Percentiles rank a stretch among this genome's conserved stretches.
phyloP scores from a whole-genome alignment of 202 grass and related monocot genomes.

The Saccharum hybrid region DNA sequence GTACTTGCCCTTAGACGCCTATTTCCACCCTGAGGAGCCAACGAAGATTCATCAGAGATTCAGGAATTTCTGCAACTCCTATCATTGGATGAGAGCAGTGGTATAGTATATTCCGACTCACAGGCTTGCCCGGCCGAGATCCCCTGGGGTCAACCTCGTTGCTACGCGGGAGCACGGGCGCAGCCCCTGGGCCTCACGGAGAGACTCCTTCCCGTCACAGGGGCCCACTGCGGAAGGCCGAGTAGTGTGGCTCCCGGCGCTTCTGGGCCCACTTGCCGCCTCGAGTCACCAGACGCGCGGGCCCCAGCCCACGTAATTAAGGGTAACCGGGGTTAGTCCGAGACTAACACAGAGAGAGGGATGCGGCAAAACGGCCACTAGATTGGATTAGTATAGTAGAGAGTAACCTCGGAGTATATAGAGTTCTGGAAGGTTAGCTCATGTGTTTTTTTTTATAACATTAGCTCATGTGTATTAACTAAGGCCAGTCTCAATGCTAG shows the following conservation, averaged over 20 bases:
- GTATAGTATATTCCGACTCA: constrained; percentile 2
- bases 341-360: not conserved
- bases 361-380: not conserved
- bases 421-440: constrained; percentile 35
- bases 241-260: constrained; percentile 36
- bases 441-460: no score
- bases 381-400: not conserved
- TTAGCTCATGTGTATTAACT: no score
- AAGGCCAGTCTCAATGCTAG: no score
- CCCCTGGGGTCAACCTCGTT: not conserved
- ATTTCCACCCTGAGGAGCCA: constrained; percentile 14
- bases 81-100: constrained; percentile 2
- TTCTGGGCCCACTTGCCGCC: constrained; percentile 11
- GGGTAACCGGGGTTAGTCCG: not conserved
- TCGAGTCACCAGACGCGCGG: not conserved
- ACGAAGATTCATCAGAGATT: constrained; percentile 32
- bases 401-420: not conserved
- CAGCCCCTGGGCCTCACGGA: constrained; percentile 29
- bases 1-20: no score
- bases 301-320: not conserved
- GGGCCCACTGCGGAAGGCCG: not conserved
- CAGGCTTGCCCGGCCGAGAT: constrained; percentile 25
- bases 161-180: constrained; percentile 45
- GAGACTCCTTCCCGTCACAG: not conserved
- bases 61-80: not conserved